Base-by-base conservation (phyloP, 441 rosid genomes). In the Populus tomentosa region DNA sequence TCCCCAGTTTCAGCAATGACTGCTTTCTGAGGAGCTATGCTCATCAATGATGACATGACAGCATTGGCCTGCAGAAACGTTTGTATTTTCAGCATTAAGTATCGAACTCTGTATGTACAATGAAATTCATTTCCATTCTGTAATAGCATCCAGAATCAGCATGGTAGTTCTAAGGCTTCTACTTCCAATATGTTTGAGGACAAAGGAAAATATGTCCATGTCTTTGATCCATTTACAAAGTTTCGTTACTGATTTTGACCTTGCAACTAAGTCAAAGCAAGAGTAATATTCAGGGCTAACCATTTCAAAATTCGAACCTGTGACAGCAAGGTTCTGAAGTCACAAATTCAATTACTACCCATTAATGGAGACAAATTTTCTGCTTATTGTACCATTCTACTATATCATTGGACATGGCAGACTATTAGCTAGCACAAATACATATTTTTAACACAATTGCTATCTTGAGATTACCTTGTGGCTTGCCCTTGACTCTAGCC, bases 401-500 rank as follows among this genome's bases (percentile, higher is more conserved):
- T 11, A 46, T 13, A 13, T 11, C 56, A 46, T 46, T 46, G 56
- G 20, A 46, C 56, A 46, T 10, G 16, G 5, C 18, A 46, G 56
- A 13, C 6, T 14, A 13, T 46, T 20, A 35, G 53, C 26, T 69
- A 36, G 53, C 71, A 24, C 75, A 53, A 28, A n/a, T 42, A 40
- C 10, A 28, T n/a, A 50, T 53, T 75, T 50, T 26, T 66, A 26
- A 56, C 21, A 24, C 10, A 63, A 0, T 64, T 35, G 8, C 2
- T 70, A 26, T 63, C 10, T 40, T 21, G 42, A 23, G 36, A 5
- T n/a, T 78, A 91, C 98, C 97, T 90, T 95, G 82, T 89, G 90
- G 89, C 97, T 80, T 80, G 97, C 97, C 73, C 92, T 88, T 20
- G 97, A 80, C 67, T 95, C 92, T 5, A 93, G 97, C 99, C 99